Evolutionary conservation across 2,329 filamentous ascomycete genomes (phyloP).

Genomic region (Tolypocladium ophioglossoides): DNA sequence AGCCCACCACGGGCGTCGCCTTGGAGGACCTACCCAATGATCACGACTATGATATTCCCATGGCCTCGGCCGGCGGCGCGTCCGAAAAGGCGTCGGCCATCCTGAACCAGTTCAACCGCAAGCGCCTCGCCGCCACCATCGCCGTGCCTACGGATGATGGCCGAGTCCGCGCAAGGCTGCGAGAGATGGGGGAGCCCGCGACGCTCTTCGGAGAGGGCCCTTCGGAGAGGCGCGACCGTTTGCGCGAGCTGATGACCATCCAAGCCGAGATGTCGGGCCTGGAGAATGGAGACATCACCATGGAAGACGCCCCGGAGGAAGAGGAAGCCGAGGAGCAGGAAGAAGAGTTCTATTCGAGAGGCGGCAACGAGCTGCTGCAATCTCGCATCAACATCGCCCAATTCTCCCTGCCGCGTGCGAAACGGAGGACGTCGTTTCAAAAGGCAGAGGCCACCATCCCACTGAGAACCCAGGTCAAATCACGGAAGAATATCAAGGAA

Average conservation of each 20-base stretch:
- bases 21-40: constrained; percentile 50
- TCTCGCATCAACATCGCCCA: constrained; percentile 70
- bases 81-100: constrained; percentile 79
- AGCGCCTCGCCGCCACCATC: constrained; percentile 77
- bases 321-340: constrained; percentile 64
- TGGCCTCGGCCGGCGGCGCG: constrained; percentile 52
- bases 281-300: constrained; percentile 47
- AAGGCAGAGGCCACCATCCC: constrained; percentile 74
- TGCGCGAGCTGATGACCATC: constrained; percentile 70
- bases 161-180: constrained; percentile 67
- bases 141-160: constrained; percentile 90
- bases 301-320: constrained; percentile 49
- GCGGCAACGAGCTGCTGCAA: constrained; percentile 60
- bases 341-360: constrained; percentile 92
- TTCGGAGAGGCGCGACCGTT: constrained; percentile 72
- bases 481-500: constrained; percentile 82
- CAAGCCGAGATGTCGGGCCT: constrained; percentile 52
- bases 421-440: constrained; percentile 65
- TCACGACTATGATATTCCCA: constrained; percentile 73
- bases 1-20: constrained; percentile 40
- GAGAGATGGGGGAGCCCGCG: constrained; percentile 84
- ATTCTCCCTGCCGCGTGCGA: constrained; percentile 76
- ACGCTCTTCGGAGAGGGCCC: constrained; percentile 90
- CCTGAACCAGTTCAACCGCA: constrained; percentile 80
- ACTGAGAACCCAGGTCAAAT: constrained; percentile 81